phyloP scores from a whole-genome alignment of 805 yeast genomes.

The Yamadazyma sp. region DNA sequence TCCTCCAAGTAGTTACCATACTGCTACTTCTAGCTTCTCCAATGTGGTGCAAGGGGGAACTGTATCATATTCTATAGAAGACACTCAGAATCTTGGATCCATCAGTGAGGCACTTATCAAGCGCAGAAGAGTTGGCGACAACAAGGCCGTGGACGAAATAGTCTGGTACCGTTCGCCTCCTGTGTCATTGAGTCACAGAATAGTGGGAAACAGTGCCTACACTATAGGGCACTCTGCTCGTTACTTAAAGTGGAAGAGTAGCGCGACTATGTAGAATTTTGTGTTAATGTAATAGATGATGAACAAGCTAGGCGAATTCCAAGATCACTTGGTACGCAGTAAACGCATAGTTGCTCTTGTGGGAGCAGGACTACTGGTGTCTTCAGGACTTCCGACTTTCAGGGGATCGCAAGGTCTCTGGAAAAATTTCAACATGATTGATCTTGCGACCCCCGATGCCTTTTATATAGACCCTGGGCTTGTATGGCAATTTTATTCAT shows the following conservation, averaged over 20 bases:
- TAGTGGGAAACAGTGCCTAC: slow-evolving; percentile 18
- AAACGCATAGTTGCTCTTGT: slow-evolving; percentile 60
- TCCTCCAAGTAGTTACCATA: slow-evolving; percentile 20
- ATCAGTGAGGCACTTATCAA: slow-evolving; percentile 27
- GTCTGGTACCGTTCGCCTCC: slow-evolving; percentile 76
- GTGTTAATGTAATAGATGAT: slow-evolving; percentile 11
- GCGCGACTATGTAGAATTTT: slow-evolving; percentile 7
- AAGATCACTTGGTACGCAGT: slow-evolving; percentile 45
- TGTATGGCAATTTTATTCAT: slow-evolving; percentile 87
- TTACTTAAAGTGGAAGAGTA: slow-evolving; percentile 54
- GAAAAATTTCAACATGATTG: slow-evolving; percentile 75
- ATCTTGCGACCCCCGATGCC: slow-evolving; percentile 90
- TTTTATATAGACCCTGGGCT: slow-evolving; percentile 78
- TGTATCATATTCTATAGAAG: slow-evolving; percentile 32
- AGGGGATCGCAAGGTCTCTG: slow-evolving; percentile 74
- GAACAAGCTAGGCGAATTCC: slow-evolving; percentile 42
- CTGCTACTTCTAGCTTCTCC: slow-evolving; percentile 36
- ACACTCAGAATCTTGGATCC: slow-evolving; percentile 18
- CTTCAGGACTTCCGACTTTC: slow-evolving; percentile 76
- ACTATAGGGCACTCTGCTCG: slow-evolving; percentile 71
- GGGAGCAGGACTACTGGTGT: slow-evolving; percentile 81
- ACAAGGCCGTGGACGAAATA: slow-evolving; percentile 22
- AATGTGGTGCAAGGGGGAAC: slow-evolving; percentile 39
- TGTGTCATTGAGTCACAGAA: slow-evolving; percentile 26
- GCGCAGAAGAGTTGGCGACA: slow-evolving; percentile 20